Evolutionary conservation across 805 yeast species (phyloP).

Genomic region (Wickerhamia fluorescens): DNA sequence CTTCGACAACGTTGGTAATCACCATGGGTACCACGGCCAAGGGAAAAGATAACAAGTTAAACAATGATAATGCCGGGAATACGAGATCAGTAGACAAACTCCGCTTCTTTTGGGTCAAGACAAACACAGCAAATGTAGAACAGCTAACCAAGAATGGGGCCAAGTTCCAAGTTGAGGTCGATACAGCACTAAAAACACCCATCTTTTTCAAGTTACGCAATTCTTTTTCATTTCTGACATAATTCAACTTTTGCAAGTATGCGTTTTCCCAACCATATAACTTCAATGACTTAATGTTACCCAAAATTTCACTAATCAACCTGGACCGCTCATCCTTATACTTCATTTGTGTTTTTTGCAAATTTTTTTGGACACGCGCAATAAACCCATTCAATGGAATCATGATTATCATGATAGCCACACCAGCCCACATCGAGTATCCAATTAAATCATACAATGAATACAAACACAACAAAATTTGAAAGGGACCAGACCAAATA

Average conservation of each 20-base stretch:
- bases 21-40: conserved; percentile 89
- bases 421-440: conserved; percentile 95
- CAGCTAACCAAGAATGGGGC: conserved; percentile 89
- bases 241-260: conserved; percentile 60
- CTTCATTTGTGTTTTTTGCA: conserved; percentile 83
- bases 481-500: conserved; percentile 92
- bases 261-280: conserved; percentile 95
- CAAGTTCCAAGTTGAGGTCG: conserved; percentile 71
- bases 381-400: conserved; percentile 72
- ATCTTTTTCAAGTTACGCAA: conserved; percentile 66
- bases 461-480: conserved; percentile 65
- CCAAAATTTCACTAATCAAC: conserved; percentile 77
- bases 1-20: conserved; percentile 77
- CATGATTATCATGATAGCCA: conserved; percentile 65
- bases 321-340: conserved; percentile 90
- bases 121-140: conserved; percentile 79
- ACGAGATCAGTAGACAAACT: conserved; percentile 88
- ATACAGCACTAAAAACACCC: conserved; percentile 64
- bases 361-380: conserved; percentile 57
- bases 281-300: conserved; percentile 87
- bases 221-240: conserved; percentile 86
- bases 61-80: conserved; percentile 82
- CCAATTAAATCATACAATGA: conserved; percentile 73
- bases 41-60: conserved; percentile 87
- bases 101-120: conserved; percentile 43